Conservation (phyloP, 306 rosid species). For the Rosa chinensis region DNA sequence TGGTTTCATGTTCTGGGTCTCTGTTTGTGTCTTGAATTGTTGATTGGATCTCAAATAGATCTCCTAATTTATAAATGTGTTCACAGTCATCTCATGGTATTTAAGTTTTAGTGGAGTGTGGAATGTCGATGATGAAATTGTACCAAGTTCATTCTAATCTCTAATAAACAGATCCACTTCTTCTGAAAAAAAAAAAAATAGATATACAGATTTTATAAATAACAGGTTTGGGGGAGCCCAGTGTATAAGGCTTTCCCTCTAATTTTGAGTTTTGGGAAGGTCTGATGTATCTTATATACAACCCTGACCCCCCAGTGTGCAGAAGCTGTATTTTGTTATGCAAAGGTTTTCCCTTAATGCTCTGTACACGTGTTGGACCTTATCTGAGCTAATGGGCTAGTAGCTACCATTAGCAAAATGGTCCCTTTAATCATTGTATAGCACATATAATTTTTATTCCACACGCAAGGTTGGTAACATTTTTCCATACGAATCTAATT, state of each 20-base stretch:
- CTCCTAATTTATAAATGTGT: background rate
- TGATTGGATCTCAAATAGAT: background rate
- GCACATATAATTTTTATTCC: too few species aligned
- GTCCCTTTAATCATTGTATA: background rate
- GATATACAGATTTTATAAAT: background rate
- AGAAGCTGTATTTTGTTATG: background rate
- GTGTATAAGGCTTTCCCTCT: background rate
- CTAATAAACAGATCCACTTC: background rate
- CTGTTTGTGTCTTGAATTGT: background rate
- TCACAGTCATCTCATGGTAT: background rate
- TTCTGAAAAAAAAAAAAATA: too few species aligned
- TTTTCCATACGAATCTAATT: background rate
- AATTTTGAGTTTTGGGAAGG: background rate
- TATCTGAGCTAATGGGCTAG: background rate
- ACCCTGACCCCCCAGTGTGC: background rate
- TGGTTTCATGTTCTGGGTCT: background rate
- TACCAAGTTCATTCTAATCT: too few species aligned
- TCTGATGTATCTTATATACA: background rate
- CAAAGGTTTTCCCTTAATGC: too few species aligned
- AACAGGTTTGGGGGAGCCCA: background rate
- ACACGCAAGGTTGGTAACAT: background rate
- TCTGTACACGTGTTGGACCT: too few species aligned
- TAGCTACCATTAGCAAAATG: background rate
- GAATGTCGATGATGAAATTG: background rate
- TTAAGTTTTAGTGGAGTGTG: background rate